Base-by-base conservation (phyloP, 2,329 filamentous ascomycete genomes). In the Colletotrichum sp. region DNA sequence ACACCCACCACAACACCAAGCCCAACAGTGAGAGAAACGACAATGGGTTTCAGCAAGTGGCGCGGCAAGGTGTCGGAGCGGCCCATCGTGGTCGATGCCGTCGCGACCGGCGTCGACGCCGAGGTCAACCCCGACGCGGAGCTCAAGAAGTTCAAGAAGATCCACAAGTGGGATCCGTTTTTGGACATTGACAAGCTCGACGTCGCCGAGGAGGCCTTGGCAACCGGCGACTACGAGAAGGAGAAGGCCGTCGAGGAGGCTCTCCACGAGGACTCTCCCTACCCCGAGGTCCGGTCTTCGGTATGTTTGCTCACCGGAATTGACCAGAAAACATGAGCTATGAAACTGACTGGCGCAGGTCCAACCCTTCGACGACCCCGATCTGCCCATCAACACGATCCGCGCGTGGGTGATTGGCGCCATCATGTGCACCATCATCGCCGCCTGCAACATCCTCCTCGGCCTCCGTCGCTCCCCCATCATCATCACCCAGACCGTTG, bases 391-490 rank as follows among this genome's bases (percentile, higher is more conserved):
- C 73, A 90, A 90, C 81, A 93, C 91, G 5, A 86, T 93, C 73
- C 91, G 91, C 24, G 90, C 90, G 52, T 93, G 91, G 91, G 78
- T 81, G 8, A 90, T 93, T 72, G 91, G 91, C 39, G 78, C 90
- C 70, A 4, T 92, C 55, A 86, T 92, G 72, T 90, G 90, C 77
- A 93, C 91, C 1, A 82, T 91, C 66, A 90, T 91, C 32, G 90
- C 90, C 1, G 89, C 86, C 2, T 84, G 91, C 80, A 92, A 92
- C 81, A 87, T 90, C 80, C 82, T 92, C 12, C 90, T 92, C 49
- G 83, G 82, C 16, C 78, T 88, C 44, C 88, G 89, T 59, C 86
- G 88, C 55, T 87, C 90, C 2, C 88, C 88, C 71, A 88, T 91
- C 72, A 77, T 83, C 16, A 90, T 92, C 68, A 87, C 87, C 0